Evolutionary conservation across 805 yeast species (phyloP).

Genomic region (Candida stauntonica): DNA sequence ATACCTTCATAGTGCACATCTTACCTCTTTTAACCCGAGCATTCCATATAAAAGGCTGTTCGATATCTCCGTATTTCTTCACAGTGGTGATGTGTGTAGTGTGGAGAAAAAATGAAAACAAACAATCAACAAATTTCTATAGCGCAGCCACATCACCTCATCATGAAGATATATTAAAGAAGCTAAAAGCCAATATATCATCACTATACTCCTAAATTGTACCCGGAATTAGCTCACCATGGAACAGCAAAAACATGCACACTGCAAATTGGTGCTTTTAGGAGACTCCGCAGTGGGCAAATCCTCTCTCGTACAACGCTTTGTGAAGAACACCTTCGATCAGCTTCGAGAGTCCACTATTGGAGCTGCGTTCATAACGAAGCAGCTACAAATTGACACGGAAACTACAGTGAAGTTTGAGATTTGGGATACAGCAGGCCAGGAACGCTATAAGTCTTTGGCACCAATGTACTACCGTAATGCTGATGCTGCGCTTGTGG

Average conservation of each 20-base stretch:
- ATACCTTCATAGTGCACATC: background rate
- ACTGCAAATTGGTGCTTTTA: constrained; percentile 65
- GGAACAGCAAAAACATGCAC: constrained; percentile 24
- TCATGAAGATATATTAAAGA: no score
- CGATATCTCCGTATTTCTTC: no score
- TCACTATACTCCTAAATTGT: background rate
- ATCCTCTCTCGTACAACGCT: constrained; percentile 78
- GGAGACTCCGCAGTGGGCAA: constrained; percentile 80
- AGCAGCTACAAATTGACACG: constrained; percentile 49
- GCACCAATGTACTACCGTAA: constrained; percentile 84
- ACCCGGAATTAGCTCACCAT: background rate
- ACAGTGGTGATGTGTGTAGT: no score
- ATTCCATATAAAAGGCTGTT: no score
- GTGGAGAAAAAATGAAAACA: background rate
- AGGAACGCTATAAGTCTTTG: constrained; percentile 74
- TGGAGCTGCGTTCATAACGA: constrained; percentile 97
- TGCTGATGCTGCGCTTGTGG: constrained; percentile 80
- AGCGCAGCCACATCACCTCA: no score
- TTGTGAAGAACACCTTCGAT: constrained; percentile 70
- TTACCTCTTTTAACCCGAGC: constrained; percentile 11
- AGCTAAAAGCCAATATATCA: no score
- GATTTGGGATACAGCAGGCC: constrained; percentile 92
- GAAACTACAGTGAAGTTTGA: constrained; percentile 43
- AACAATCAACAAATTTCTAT: no score
- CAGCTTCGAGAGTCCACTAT: constrained; percentile 84